These are phyloP conservation scores for Selaginella moellendorffii DNA, from an alignment of 75 land plant species.

Conservation along the genomic window DNA sequence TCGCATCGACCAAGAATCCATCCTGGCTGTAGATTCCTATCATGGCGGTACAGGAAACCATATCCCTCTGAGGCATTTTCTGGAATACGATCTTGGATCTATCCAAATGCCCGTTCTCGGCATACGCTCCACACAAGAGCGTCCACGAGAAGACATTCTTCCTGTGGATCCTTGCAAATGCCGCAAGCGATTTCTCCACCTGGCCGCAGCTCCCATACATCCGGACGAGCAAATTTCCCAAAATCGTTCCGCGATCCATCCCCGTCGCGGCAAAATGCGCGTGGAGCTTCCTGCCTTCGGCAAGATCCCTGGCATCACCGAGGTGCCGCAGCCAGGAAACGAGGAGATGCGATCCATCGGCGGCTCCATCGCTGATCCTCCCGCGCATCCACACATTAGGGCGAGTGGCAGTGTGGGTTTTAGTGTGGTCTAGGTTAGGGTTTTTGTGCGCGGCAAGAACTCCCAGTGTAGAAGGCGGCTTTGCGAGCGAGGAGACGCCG, in stretches of 20 bases:
- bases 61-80: neutral
- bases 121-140: neutral
- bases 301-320: neutral
- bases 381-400: no score
- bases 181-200: neutral
- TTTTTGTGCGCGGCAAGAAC: no score
- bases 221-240: neutral
- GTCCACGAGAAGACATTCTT: constrained; percentile 5
- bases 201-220: neutral
- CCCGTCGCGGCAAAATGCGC: neutral
- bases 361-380: no score
- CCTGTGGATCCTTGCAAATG: neutral
- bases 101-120: neutral
- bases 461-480: no score
- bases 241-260: neutral
- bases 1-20: neutral
- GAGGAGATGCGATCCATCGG: no score
- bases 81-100: neutral
- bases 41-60: constrained; percentile 1
- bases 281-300: neutral
- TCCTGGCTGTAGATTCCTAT: neutral
- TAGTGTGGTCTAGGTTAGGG: no score
- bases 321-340: no score
- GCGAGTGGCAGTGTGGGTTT: no score
- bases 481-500: neutral